phyloP scores from a whole-genome alignment of 2,329 filamentous ascomycete species.

The Penicillium decumbens region DNA sequence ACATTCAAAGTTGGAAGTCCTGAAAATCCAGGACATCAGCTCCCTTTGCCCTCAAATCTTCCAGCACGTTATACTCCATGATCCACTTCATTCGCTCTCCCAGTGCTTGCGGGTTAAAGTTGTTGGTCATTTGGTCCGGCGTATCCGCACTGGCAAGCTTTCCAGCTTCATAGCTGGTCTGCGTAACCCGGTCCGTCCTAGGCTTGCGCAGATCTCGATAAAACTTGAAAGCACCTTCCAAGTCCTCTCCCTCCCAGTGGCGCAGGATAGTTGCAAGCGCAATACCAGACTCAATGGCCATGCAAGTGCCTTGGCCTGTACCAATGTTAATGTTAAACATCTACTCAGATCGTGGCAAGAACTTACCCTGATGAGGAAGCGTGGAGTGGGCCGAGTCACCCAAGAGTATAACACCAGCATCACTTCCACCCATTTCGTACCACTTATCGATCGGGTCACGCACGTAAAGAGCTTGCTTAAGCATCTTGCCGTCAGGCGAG shows the following conservation, averaged over 20 bases:
- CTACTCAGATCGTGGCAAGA: not conserved
- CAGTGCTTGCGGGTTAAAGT: slow-evolving; percentile 27
- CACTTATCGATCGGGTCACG: slow-evolving; percentile 32
- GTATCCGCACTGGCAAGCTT: slow-evolving; percentile 34
- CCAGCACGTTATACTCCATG: slow-evolving; percentile 36
- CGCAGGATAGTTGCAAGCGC: slow-evolving; percentile 30
- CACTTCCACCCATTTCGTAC: slow-evolving; percentile 26
- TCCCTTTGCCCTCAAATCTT: slow-evolving; percentile 25
- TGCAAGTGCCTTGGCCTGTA: slow-evolving; percentile 32
- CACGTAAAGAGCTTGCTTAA: slow-evolving; percentile 35
- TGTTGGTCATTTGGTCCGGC: slow-evolving; percentile 26
- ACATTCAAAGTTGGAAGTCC: slow-evolving; percentile 11
- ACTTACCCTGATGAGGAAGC: slow-evolving; percentile 32
- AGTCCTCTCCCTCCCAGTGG: slow-evolving; percentile 28
- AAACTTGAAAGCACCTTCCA: slow-evolving; percentile 31
- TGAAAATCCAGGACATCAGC: slow-evolving; percentile 19
- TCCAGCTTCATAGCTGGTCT: slow-evolving; percentile 35
- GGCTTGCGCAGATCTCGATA: slow-evolving; percentile 37
- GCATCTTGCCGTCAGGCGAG: slow-evolving; percentile 29
- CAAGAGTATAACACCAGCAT: slow-evolving; percentile 29
- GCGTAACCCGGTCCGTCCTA: slow-evolving; percentile 33
- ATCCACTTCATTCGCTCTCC: slow-evolving; percentile 36
- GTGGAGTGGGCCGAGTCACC: slow-evolving; percentile 35
- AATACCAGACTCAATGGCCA: slow-evolving; percentile 35
- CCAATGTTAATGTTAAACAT: slow-evolving; percentile 1